These are phyloP conservation scores for Suhomyces wounanorum DNA, from an alignment of 1,139 yeast genomes.

Conservation along the genomic window DNA sequence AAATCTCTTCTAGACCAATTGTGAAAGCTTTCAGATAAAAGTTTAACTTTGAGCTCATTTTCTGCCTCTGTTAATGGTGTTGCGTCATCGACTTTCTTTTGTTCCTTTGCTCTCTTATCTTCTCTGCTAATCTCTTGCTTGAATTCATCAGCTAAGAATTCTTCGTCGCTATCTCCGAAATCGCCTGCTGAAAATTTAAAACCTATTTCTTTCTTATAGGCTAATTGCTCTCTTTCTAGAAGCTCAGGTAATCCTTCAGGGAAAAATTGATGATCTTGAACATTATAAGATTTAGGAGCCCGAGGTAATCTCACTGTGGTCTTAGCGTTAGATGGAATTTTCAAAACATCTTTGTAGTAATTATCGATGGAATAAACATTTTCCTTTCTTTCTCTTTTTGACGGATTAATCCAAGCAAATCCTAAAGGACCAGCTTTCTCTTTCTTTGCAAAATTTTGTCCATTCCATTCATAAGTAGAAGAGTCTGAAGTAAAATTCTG, in stretches of 20 bases:
- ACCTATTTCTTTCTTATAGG: slow-evolving; percentile 71
- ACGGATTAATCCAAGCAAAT: slow-evolving; percentile 80
- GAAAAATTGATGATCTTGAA: slow-evolving; percentile 89
- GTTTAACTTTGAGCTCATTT: slow-evolving; percentile 57
- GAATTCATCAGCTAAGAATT: slow-evolving; percentile 54
- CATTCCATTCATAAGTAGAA: slow-evolving; percentile 97
- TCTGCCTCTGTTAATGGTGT: slow-evolving; percentile 80
- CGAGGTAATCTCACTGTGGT: slow-evolving; percentile 39
- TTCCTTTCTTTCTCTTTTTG: slow-evolving; percentile 88
- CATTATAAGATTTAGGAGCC: slow-evolving; percentile 71
- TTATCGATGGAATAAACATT: slow-evolving; percentile 85
- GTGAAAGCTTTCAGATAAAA: slow-evolving; percentile 67
- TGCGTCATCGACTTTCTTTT: slow-evolving; percentile 66
- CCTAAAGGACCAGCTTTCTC: slow-evolving; percentile 45
- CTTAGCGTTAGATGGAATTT: slow-evolving; percentile 26
- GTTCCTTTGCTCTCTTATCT: slow-evolving; percentile 53
- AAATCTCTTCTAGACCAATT: slow-evolving; percentile 90
- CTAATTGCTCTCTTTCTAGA: slow-evolving; percentile 76
- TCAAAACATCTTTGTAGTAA: slow-evolving; percentile 79
- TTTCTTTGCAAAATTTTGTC: slow-evolving; percentile 83
- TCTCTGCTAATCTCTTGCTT: slow-evolving; percentile 42
- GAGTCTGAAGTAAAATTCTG: slow-evolving; percentile 87
- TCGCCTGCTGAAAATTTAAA: slow-evolving; percentile 64
- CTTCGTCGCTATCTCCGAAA: slow-evolving; percentile 56
- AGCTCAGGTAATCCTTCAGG: slow-evolving; percentile 64